A percentile compares a stretch with the other conserved stretches of the same genome.
Conservation (phyloP, 768 basidiomycete species). For the Amanita pseudoporphyria region DNA sequence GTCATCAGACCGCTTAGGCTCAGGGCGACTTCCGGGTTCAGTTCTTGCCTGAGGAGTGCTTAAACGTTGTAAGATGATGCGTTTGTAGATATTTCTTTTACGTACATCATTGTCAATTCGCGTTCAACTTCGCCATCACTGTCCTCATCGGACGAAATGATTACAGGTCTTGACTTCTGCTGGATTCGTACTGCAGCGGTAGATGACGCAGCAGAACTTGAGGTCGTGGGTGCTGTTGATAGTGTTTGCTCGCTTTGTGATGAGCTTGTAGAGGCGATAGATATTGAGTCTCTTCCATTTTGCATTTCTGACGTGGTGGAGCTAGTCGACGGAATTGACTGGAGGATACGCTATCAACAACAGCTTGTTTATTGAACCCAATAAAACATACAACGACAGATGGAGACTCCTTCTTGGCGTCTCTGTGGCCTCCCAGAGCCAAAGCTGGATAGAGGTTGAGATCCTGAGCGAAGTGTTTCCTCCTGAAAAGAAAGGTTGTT, state of each 20-base stretch:
- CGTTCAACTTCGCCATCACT: conserved; percentile 16
- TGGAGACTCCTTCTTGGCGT: conserved; percentile 13
- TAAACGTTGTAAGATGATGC: background rate
- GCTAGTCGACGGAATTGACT: conserved; percentile 23
- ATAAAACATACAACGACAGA: conserved; percentile 18
- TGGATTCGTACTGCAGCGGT: background rate
- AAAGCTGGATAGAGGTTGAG: conserved; percentile 24
- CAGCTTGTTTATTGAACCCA: background rate
- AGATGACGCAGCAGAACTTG: background rate
- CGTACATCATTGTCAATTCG: conserved; percentile 8
- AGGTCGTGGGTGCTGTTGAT: background rate
- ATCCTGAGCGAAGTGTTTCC: conserved; percentile 23
- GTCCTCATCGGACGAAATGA: conserved; percentile 28
- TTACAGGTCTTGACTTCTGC: conserved; percentile 15
- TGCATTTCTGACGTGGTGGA: conserved; percentile 10
- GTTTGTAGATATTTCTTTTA: conserved; percentile 6
- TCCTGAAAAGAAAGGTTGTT: conserved; percentile 13
- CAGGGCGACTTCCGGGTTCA: background rate
- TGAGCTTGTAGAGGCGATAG: conserved; percentile 3
- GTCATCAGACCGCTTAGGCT: background rate
- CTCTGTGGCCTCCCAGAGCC: conserved; percentile 7
- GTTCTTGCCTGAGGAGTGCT: conserved; percentile 11
- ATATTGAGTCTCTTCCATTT: background rate
- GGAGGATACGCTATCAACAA: background rate
- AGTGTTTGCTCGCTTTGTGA: background rate